Evolutionary conservation across 441 rosid genomes (phyloP), one percentile per base, ranked within the genome.

Genomic region (Metrosideros polymorpha): DNA sequence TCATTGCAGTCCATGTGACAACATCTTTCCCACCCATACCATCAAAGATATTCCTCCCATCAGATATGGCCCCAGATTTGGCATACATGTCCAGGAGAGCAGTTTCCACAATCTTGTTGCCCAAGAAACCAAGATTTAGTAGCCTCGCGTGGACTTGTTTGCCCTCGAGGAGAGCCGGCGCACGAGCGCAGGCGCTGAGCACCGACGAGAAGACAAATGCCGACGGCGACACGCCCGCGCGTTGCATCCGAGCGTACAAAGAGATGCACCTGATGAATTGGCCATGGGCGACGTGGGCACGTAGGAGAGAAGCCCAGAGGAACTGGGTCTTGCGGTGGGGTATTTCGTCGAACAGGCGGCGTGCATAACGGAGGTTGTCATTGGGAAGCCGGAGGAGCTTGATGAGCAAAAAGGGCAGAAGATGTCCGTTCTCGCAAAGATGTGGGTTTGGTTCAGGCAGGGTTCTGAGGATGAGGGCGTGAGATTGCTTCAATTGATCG

Each of bases 121-220:
- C 77, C 87, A 86, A 84, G 59, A 86, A 90, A 85, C 94, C 94
- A 15, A 92, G 91, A 84, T 89, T 89, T 5, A 91, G 87, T 0
- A 91, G 91, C 19, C 88, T 86, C 9, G 93, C 86, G 19, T 94
- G 96, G 45, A 93, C 90, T 32, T 92, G 88, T 77, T 89, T 90
- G 27, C 94, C 96, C 71, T 92, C 91, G 1, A 87, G 42, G 2
- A 89, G 77, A 22, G 87, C 88, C 13, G 87, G 92, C 6, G 89
- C 17, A 35, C 92, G 92, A 10, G 92, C 91, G 77, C 96, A 94
- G 6, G 95, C 93, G 71, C 89, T 92, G 86, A 94, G 94, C 86
- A 93, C 93, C 24, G 93, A 90, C 86, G 95, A 93, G 93, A 93
- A 90, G 76, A 92, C 90, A 86, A 90, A 91, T 85, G 91, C 92